Conservation (phyloP, 2,329 filamentous ascomycete species). For the Thelonectria rubi region DNA sequence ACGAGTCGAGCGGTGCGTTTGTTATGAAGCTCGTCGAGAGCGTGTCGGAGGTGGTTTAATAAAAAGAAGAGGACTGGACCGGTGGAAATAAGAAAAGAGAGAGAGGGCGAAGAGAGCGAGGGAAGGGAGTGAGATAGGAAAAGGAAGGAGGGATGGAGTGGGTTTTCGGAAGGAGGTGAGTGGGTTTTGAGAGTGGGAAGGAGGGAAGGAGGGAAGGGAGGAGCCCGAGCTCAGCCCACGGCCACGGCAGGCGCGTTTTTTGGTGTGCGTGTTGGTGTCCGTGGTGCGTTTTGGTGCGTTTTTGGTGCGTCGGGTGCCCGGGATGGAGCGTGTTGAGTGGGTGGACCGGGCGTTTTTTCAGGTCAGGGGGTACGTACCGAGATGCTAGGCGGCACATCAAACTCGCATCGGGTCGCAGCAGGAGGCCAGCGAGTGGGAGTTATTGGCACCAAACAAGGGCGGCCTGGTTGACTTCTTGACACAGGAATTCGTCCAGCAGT, state of each 20-base stretch:
- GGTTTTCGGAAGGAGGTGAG: constrained; percentile 23
- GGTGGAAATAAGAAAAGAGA: constrained; percentile 10
- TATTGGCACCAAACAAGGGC: no score
- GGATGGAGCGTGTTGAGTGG: constrained; percentile 23
- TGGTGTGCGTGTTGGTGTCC: no score
- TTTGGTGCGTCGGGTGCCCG: constrained; percentile 22
- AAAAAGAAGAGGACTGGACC: constrained; percentile 5
- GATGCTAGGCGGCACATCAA: no score
- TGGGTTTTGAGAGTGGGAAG: constrained; percentile 17
- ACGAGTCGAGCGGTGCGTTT: constrained; percentile 6
- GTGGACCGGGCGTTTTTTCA: neutral
- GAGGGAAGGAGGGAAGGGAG: constrained; percentile 16
- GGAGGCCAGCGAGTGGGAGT: no score
- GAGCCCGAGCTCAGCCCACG: constrained; percentile 15
- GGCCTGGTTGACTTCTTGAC: no score
- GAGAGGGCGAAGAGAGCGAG: constrained; percentile 10
- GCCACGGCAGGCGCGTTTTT: constrained; percentile 23
- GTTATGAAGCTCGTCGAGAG: constrained; percentile 21
- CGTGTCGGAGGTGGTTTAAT: constrained; percentile 7
- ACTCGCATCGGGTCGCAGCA: no score
- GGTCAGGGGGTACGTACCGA: constrained; percentile 11
- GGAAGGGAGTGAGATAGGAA: constrained; percentile 8
- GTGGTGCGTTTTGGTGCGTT: neutral
- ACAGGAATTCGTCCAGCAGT: no score
- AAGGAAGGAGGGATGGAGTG: constrained; percentile 17